Conservation (phyloP, 2,329 filamentous ascomycete genomes). For the Thyridium curvatum region DNA sequence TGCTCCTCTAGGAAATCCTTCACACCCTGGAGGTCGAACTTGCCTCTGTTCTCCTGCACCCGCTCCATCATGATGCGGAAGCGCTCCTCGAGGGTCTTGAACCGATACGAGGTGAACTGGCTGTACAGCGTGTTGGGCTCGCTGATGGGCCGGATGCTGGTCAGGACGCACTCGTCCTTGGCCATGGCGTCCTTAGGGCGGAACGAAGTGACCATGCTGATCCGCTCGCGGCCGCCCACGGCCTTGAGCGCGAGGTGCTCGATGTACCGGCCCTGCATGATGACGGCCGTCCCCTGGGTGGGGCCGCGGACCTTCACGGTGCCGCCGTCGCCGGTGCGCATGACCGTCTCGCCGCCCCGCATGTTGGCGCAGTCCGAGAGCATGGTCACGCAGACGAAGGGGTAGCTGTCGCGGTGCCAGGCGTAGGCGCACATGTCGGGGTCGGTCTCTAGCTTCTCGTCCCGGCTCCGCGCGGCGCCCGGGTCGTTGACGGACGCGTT, state of each 20-base stretch:
- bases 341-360: slow-evolving; percentile 58
- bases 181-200: slow-evolving; percentile 47
- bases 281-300: slow-evolving; percentile 50
- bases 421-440: too few species aligned
- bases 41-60: slow-evolving; percentile 22
- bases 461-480: too few species aligned
- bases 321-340: slow-evolving; percentile 46
- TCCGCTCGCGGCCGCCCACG: slow-evolving; percentile 52
- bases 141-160: slow-evolving; percentile 52
- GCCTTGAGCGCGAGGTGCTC: slow-evolving; percentile 57
- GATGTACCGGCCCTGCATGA: slow-evolving; percentile 64
- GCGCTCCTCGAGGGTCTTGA: slow-evolving; percentile 56
- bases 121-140: slow-evolving; percentile 51
- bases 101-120: slow-evolving; percentile 55
- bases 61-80: slow-evolving; percentile 28
- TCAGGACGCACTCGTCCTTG: slow-evolving; percentile 55
- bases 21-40: too few species aligned
- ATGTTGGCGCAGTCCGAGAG: slow-evolving; percentile 56
- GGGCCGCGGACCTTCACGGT: slow-evolving; percentile 54
- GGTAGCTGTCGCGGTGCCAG: slow-evolving; percentile 61
- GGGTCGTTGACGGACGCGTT: too few species aligned
- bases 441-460: neutral
- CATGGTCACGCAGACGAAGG: slow-evolving; percentile 66
- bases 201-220: slow-evolving; percentile 62
- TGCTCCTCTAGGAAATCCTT: too few species aligned